Percentiles rank a stretch among this genome's conserved stretches.
These are phyloP conservation scores for Psilocybe sp. DNA, from an alignment of 768 basidiomycete genomes.

Conservation along the genomic window DNA sequence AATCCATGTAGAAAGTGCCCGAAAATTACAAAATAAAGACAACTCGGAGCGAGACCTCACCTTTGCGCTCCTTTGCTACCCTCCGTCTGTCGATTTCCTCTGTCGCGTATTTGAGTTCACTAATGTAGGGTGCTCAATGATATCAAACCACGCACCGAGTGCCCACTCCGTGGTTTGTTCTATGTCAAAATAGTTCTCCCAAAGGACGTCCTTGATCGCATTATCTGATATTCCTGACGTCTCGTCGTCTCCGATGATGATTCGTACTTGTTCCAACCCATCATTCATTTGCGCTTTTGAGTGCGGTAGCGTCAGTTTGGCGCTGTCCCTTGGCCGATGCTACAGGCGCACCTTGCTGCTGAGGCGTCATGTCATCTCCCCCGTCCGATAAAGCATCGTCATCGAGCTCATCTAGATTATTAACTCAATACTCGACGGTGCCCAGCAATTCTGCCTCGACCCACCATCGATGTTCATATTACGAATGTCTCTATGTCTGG, in stretches of 20 bases:
- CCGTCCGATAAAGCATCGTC: conserved; percentile 79
- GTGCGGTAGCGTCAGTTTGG: conserved; percentile 12
- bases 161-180: conserved; percentile 75
- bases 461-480: conserved; percentile 79
- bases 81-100: conserved; percentile 69
- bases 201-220: conserved; percentile 76
- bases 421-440: conserved; percentile 4
- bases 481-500: conserved; percentile 85
- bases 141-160: conserved; percentile 50
- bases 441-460: conserved; percentile 6
- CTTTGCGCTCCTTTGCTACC: conserved; percentile 74
- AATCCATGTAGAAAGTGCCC: conserved; percentile 25
- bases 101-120: conserved; percentile 7
- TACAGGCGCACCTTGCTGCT: conserved; percentile 64
- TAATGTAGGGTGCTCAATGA: neutral
- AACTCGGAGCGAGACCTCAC: conserved; percentile 50
- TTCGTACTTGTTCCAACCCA: conserved; percentile 65
- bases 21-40: conserved; percentile 21
- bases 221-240: conserved; percentile 68
- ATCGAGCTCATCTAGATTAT: conserved; percentile 73
- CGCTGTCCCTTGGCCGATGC: conserved; percentile 5
- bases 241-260: conserved; percentile 63
- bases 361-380: conserved; percentile 76
- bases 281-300: conserved; percentile 65
- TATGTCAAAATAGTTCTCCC: conserved; percentile 86